A percentile compares a stretch with the other conserved stretches of the same genome.
Evolutionary conservation across 108 stramenopile species (phyloP).

Genomic region (Fragilaria crotonensis): DNA sequence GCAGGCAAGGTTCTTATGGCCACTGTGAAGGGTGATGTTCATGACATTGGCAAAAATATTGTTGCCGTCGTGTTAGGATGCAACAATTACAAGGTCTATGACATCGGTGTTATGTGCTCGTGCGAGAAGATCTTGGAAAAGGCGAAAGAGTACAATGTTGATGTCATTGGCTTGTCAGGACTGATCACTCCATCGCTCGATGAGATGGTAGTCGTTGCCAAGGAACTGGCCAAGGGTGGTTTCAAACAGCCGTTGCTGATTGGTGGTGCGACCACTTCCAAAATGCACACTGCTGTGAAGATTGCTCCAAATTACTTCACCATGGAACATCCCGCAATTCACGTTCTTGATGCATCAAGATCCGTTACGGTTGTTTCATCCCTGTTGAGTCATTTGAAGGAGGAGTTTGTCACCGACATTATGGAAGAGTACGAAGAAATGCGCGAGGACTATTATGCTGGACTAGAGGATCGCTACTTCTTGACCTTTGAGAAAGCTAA

Average conservation of each 20-base stretch:
- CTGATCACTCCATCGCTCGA: constrained; percentile 99
- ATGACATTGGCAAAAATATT: constrained; percentile 99
- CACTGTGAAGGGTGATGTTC: constrained; percentile 99
- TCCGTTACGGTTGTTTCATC: constrained; percentile 95
- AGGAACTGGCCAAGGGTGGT: constrained; percentile 93
- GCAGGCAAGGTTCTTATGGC: constrained; percentile 98
- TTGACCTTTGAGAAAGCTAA: constrained; percentile 87
- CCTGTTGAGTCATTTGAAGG: constrained; percentile 81
- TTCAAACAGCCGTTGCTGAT: constrained; percentile 95
- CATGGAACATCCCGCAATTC: constrained; percentile 92
- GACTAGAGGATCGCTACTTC: constrained; percentile 94
- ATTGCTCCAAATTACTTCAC: constrained; percentile 94
- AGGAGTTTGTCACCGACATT: constrained; percentile 90
- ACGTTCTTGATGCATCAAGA: constrained; percentile 97
- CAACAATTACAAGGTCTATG: constrained; percentile 99
- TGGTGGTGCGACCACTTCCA: constrained; percentile 98
- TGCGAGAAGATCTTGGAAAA: constrained; percentile 94
- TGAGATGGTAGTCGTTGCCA: constrained; percentile 99
- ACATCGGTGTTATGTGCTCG: constrained; percentile 98
- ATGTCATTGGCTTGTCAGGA: constrained; percentile 97
- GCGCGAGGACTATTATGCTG: constrained; percentile 96
- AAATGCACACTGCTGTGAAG: constrained; percentile 99
- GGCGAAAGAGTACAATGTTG: constrained; percentile 91
- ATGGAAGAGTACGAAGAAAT: constrained; percentile 95
- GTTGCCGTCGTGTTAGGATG: constrained; percentile 98